Conservation (phyloP, 805 yeast genomes). For the Lipomyces lipofer region DNA sequence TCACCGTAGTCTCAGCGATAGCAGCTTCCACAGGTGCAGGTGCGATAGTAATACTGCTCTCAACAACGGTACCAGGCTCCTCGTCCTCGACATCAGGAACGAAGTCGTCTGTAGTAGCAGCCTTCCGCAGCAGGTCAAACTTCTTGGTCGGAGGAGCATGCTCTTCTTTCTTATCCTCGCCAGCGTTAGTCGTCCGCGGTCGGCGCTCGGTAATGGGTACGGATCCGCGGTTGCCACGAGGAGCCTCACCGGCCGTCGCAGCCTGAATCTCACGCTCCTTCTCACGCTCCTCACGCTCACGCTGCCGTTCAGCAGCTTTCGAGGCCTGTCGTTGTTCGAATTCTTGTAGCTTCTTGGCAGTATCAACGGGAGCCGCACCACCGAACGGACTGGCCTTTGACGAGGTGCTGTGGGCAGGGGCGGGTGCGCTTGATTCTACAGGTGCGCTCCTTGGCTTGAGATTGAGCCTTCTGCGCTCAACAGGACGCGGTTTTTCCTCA, state of each 20-base stretch:
- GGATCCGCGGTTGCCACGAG: background rate
- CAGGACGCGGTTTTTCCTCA: slow-evolving; percentile 43
- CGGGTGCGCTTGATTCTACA: slow-evolving; percentile 37
- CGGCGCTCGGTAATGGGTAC: slow-evolving; percentile 1
- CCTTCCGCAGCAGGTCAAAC: slow-evolving; percentile 22
- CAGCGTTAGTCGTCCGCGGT: slow-evolving; percentile 1
- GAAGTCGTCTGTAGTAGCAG: slow-evolving; percentile 25
- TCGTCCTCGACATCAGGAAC: slow-evolving; percentile 29
- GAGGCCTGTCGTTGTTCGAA: slow-evolving; percentile 47
- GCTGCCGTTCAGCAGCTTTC: slow-evolving; percentile 7
- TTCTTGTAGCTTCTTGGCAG: slow-evolving; percentile 62
- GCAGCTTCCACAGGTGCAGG: slow-evolving; percentile 18
- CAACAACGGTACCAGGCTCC: slow-evolving; percentile 8
- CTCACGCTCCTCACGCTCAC: slow-evolving; percentile 1
- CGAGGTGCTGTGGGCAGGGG: slow-evolving; percentile 34
- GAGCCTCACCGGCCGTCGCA: slow-evolving; percentile 7
- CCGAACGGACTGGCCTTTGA: slow-evolving; percentile 73
- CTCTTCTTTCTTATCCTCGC: slow-evolving; percentile 19
- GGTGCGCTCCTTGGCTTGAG: slow-evolving; percentile 40
- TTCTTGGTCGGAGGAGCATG: slow-evolving; percentile 20
- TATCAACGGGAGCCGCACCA: slow-evolving; percentile 81
- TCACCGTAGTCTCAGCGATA: slow-evolving; percentile 9
- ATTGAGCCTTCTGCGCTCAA: slow-evolving; percentile 43
- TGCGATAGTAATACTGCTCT: slow-evolving; percentile 4
- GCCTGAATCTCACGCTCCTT: slow-evolving; percentile 11